These are phyloP conservation scores for Vitis labrusca DNA, from an alignment of 164 flowering plant species.

Conservation along the genomic window DNA sequence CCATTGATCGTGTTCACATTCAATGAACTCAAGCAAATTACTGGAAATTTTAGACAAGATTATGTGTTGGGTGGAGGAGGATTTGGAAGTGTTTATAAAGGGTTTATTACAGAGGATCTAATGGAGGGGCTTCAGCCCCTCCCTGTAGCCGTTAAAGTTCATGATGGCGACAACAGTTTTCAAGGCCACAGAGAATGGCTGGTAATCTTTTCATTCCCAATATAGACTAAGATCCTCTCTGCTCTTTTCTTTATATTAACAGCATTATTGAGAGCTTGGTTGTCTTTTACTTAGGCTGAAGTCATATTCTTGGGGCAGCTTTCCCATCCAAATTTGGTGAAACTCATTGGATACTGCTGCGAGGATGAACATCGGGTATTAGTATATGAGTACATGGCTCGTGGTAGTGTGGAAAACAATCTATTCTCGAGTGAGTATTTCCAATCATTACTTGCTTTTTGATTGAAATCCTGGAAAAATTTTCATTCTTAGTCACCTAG, in stretches of 20 bases:
- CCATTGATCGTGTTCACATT: constrained; percentile 76
- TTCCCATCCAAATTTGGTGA: constrained; percentile 95
- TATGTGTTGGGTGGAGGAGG: constrained; percentile 92
- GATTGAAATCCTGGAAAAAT: too few relatives aligned
- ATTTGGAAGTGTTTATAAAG: constrained; percentile 91
- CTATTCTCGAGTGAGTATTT: constrained; percentile 73
- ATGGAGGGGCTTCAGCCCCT: constrained; percentile 56
- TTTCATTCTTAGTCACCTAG: too few relatives aligned
- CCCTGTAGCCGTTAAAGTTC: constrained; percentile 93
- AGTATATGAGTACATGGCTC: constrained; percentile 87
- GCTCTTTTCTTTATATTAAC: neutral
- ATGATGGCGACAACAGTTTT: constrained; percentile 87
- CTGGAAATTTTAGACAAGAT: constrained; percentile 77
- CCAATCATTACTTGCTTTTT: neutral
- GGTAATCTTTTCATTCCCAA: constrained; percentile 35
- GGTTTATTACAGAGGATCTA: constrained; percentile 60
- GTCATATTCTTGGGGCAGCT: constrained; percentile 95
- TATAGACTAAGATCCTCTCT: neutral
- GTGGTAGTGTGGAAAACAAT: constrained; percentile 87
- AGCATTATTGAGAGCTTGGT: neutral
- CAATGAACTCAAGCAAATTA: constrained; percentile 65
- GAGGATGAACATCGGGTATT: constrained; percentile 88
- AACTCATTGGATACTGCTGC: constrained; percentile 88
- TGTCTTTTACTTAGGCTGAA: constrained; percentile 64
- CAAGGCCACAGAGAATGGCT: constrained; percentile 99